These are phyloP conservation scores for Beta vulgaris DNA, from an alignment of 148 eudicot species.

Conservation along the genomic window DNA sequence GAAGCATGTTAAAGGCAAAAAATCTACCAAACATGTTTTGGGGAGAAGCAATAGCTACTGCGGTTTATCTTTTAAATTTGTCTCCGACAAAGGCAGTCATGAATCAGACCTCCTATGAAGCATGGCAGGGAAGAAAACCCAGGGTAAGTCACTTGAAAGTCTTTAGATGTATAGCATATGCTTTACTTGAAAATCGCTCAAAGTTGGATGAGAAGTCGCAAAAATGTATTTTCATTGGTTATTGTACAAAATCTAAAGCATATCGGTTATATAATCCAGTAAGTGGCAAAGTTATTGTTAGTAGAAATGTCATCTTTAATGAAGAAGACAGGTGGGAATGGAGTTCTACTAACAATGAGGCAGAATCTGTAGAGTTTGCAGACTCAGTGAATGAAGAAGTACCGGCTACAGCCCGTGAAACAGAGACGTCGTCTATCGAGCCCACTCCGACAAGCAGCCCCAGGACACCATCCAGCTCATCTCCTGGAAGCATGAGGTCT, in stretches of 20 bases:
- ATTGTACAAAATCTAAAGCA: slow-evolving; percentile 15
- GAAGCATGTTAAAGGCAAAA: slow-evolving; percentile 14
- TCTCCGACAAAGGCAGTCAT: background rate
- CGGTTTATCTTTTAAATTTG: background rate
- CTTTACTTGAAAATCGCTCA: background rate
- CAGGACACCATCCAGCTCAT: background rate
- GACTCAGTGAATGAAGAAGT: background rate
- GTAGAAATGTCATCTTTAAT: slow-evolving; percentile 19
- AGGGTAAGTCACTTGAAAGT: background rate
- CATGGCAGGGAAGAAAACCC: slow-evolving; percentile 15
- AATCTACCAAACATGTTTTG: background rate
- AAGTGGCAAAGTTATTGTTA: slow-evolving; percentile 4
- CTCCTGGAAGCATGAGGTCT: background rate
- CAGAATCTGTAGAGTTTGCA: background rate
- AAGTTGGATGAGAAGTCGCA: slow-evolving; percentile 17
- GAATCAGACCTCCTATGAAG: slow-evolving; percentile 11
- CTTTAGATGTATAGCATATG: slow-evolving; percentile 13
- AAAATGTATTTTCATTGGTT: slow-evolving; percentile 24
- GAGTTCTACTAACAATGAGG: background rate
- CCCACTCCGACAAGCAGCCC: background rate
- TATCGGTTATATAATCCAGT: slow-evolving; percentile 18
- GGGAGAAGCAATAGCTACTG: background rate
- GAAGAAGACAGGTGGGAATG: slow-evolving; percentile 8
- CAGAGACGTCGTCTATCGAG: background rate
- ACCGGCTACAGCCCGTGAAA: background rate